Conservation (phyloP, 257 asterid genomes). For the Scutellaria galericulata region DNA sequence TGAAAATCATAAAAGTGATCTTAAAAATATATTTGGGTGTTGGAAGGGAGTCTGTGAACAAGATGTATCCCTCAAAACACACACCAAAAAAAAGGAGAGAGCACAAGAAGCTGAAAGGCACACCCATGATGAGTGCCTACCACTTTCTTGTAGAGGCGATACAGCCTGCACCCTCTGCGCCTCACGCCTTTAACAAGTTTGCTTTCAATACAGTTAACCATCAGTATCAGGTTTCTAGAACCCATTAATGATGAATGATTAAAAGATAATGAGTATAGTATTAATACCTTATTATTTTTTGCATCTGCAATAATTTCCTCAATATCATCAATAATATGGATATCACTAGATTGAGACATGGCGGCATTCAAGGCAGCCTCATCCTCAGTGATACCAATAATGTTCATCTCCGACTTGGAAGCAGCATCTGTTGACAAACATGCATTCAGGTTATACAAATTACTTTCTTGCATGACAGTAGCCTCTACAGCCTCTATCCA, state of each 20-base stretch:
- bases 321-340: conserved; percentile 52
- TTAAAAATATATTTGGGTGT: too few relatives aligned
- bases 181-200: too few relatives aligned
- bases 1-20: too few relatives aligned
- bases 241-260: conserved; percentile 6
- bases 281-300: conserved; percentile 70
- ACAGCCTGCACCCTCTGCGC: too few relatives aligned
- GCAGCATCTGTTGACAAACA: conserved; percentile 37
- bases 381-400: conserved; percentile 36
- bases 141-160: too few relatives aligned
- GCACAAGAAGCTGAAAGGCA: too few relatives aligned
- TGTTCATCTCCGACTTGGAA: conserved; percentile 34
- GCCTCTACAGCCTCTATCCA: conserved; percentile 39
- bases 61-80: too few relatives aligned
- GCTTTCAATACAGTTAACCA: background rate
- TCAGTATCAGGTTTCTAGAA: conserved; percentile 13
- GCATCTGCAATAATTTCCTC: conserved; percentile 74
- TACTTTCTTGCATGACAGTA: conserved; percentile 37
- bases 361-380: conserved; percentile 39
- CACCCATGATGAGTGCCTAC: too few relatives aligned
- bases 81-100: too few relatives aligned
- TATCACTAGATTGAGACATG: conserved; percentile 58
- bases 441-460: conserved; percentile 36
- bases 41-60: too few relatives aligned
- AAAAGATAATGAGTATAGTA: conserved; percentile 12